Percentiles rank a stretch among this genome's conserved stretches.
Conservation (phyloP, 805 yeast genomes). For the Pichia phayaonensis region DNA sequence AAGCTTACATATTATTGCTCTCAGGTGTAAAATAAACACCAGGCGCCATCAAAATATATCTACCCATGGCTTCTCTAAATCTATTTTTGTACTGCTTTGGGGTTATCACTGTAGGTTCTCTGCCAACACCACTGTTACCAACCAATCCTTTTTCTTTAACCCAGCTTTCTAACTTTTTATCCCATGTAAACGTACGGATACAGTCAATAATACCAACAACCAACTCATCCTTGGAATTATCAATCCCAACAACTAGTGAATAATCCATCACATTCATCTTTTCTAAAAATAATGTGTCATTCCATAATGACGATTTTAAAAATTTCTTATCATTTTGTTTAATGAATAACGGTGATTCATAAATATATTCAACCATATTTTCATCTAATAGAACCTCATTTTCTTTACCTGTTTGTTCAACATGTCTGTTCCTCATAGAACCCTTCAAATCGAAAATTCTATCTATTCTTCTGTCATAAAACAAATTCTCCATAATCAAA, state of each 20-base stretch:
- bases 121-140: slow-evolving; percentile 69
- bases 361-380: slow-evolving; percentile 96
- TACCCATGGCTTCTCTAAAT: slow-evolving; percentile 96
- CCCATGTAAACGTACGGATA: slow-evolving; percentile 97
- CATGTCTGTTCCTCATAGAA: slow-evolving; percentile 95
- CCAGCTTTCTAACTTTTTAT: slow-evolving; percentile 96
- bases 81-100: slow-evolving; percentile 93
- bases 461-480: slow-evolving; percentile 72
- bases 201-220: slow-evolving; percentile 94
- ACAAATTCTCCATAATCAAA: slow-evolving; percentile 90
- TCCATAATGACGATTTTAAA: slow-evolving; percentile 83
- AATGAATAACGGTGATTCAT: slow-evolving; percentile 91
- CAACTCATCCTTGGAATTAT: slow-evolving; percentile 54
- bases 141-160: slow-evolving; percentile 92
- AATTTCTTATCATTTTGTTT: slow-evolving; percentile 84
- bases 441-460: slow-evolving; percentile 95
- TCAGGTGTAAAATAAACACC: slow-evolving; percentile 34
- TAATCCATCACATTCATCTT: slow-evolving; percentile 99
- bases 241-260: slow-evolving; percentile 89
- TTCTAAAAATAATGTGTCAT: slow-evolving; percentile 87
- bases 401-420: slow-evolving; percentile 90
- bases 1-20: no score
- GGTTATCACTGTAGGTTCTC: slow-evolving; percentile 94
- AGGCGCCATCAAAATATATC: slow-evolving; percentile 92
- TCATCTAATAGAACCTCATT: slow-evolving; percentile 94